Evolutionary conservation across 345 rosid genomes (phyloP).

Genomic region (Camelina laxa): DNA sequence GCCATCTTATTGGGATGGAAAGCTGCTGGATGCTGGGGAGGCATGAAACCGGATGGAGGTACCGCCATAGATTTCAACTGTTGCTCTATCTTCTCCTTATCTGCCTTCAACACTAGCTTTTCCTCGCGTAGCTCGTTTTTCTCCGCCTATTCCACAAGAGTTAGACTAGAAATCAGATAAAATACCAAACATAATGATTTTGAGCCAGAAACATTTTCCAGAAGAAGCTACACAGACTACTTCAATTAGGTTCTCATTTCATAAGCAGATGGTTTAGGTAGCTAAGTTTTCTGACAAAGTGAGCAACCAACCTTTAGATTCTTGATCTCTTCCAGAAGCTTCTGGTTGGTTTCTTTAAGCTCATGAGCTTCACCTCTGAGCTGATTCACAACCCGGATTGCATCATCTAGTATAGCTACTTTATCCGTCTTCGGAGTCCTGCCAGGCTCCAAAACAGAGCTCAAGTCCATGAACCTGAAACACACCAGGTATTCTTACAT

Average conservation of each 20-base stretch:
- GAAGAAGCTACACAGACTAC: background rate
- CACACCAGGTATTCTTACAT: background rate
- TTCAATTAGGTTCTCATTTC: too few species aligned
- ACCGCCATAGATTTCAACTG: conserved; percentile 64
- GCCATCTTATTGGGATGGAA: conserved; percentile 70
- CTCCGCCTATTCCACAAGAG: conserved; percentile 60
- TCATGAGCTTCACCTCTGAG: conserved; percentile 75
- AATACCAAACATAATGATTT: background rate
- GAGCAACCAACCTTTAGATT: conserved; percentile 66
- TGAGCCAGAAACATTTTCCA: background rate
- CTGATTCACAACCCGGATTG: conserved; percentile 74
- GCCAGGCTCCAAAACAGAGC: conserved; percentile 78
- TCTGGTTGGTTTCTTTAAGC: conserved; percentile 78
- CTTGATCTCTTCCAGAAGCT: conserved; percentile 77
- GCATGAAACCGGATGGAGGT: conserved; percentile 62
- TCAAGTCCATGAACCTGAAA: conserved; percentile 79
- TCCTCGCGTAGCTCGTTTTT: conserved; percentile 90
- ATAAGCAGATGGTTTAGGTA: background rate
- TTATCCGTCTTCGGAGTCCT: conserved; percentile 82
- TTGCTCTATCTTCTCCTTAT: conserved; percentile 80
- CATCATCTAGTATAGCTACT: conserved; percentile 79
- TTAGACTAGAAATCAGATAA: background rate
- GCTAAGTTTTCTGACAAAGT: conserved; percentile 5
- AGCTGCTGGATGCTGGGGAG: conserved; percentile 51
- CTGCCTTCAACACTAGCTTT: conserved; percentile 71